Base-by-base conservation (phyloP, 805 yeast genomes). In the Groenewaldozyma tartarivorans region DNA sequence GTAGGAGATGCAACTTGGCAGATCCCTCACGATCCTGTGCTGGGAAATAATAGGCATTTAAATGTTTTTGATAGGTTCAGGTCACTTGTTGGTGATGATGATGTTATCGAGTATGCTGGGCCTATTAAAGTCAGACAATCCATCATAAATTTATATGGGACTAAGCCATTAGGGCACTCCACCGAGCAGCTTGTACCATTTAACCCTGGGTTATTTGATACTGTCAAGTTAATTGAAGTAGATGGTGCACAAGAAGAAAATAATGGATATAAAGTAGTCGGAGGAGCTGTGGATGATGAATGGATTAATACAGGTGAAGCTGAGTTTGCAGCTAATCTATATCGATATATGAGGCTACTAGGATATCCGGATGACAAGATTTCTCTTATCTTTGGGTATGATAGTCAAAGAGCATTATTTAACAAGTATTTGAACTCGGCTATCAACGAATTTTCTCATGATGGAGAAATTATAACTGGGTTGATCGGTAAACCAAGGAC, bases 261-360 rank as follows among this genome's bases (percentile, higher is more conserved):
- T 1, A 57, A 55, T n/a, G n/a, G n/a, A n/a, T n/a, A n/a, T n/a
- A n/a, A n/a, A n/a, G n/a, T n/a, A n/a, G n/a, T n/a, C n/a, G n/a
- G n/a, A n/a, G n/a, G n/a, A n/a, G n/a, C n/a, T n/a, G n/a, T n/a
- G n/a, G n/a, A n/a, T n/a, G n/a, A n/a, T n/a, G n/a, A n/a, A n/a
- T 55, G 38, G 55, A 70, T 64, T 31, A 69, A 69, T 42, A 39
- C 65, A n/a, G 62, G 57, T 6, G 75, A 75, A 47, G 79, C 77
- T 0, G 74, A 71, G 45, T 68, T 57, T 42, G 60, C 68, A 15
- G 71, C 71, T 13, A 55, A 60, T 0, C 44, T 74, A 4, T 74
- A 59, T 48, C 66, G 64, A 54, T 74, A 71, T 42, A 56, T 77
- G 67, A 49, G 70, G 4, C 44, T 64, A 3, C 39, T 66, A 17